Base-by-base conservation (phyloP, 2,329 filamentous ascomycete species). In the Tolypocladium cylindrosporum region DNA sequence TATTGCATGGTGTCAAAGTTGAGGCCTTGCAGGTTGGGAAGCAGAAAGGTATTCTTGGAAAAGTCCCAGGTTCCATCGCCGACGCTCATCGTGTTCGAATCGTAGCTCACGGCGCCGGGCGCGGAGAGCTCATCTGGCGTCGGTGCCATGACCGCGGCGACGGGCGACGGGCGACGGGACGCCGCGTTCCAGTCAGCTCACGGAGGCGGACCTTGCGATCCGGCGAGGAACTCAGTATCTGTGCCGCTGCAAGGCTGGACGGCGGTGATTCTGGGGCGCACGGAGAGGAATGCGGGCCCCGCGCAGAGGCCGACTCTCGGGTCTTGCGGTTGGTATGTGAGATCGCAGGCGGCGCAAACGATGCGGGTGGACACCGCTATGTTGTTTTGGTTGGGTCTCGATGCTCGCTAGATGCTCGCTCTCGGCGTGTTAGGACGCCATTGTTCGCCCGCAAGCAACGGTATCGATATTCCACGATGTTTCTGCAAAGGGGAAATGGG, bases 11-110 rank as follows among this genome's bases (percentile, higher is more conserved):
- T 92, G 55, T 87, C 87, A 70, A 90, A 90, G 69, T 91, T 90
- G 62, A 90, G 73, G 10, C 88, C 89, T 65, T 86, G 78, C 52
- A 94, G 75, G 67, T 91, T 91, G 41, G 90, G 90, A 55, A 94
- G 75, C 57, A 94, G 75, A 69, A 93, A 94, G 21, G 82, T 85
- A 67, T 92, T 90, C 69, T 87, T 87, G 59, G 80, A 78, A 58
- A 87, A 87, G 66, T 92, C 87, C 89, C 90, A 94, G 40, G 90
- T 93, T 27, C 90, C 90, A 69, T 93, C 90, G 61, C 89, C 89
- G 19, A 93, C 89, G 57, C 77, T 79, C 79, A 92, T 78, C n/a
- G 85, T 89, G 67, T 86, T 79, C 55, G 88, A 91, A 65, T 81
- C 79, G 74, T 93, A 93, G 63, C 79, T 83, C 69, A 84, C 87